Conservation (phyloP, 2,329 filamentous ascomycete species). For the Nigrospora osmanthi region DNA sequence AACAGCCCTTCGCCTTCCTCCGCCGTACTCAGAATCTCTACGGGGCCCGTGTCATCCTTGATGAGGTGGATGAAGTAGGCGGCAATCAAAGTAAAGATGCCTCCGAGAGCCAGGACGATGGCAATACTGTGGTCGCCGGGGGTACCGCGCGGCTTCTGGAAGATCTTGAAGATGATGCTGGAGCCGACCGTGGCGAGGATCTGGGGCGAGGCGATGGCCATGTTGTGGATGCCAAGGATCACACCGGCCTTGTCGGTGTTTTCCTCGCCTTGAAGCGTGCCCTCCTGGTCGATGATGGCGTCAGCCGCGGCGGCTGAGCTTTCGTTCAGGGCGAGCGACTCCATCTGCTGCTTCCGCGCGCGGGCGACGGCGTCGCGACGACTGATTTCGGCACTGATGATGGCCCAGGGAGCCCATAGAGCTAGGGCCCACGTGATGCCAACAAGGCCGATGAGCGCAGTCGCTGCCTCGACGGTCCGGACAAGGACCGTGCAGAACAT, state of each 20-base stretch:
- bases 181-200: slow-evolving; percentile 83
- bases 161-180: slow-evolving; percentile 72
- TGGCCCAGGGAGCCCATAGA: slow-evolving; percentile 90
- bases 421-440: slow-evolving; percentile 91
- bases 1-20: slow-evolving; percentile 31
- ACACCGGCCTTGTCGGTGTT: slow-evolving; percentile 75
- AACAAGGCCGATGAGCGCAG: slow-evolving; percentile 69
- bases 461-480: slow-evolving; percentile 61
- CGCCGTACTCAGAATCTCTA: slow-evolving; percentile 28
- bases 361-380: slow-evolving; percentile 60
- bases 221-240: slow-evolving; percentile 91
- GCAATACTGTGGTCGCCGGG: slow-evolving; percentile 82
- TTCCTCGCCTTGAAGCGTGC: slow-evolving; percentile 38
- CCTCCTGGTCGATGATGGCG: slow-evolving; percentile 21
- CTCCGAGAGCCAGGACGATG: slow-evolving; percentile 79
- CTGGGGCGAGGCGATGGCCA: slow-evolving; percentile 85
- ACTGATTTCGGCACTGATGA: slow-evolving; percentile 88
- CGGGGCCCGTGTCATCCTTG: slow-evolving; percentile 46
- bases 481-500: slow-evolving; percentile 84
- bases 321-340: slow-evolving; percentile 11
- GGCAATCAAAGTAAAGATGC: slow-evolving; percentile 68
- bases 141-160: slow-evolving; percentile 80
- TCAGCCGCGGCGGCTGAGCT: slow-evolving; percentile 10
- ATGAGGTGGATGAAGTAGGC: slow-evolving; percentile 65
- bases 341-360: slow-evolving; percentile 24